Evolutionary conservation across 1,284 basidiomycete genomes (phyloP).

Genomic region (Ceratobasidium sp.): DNA sequence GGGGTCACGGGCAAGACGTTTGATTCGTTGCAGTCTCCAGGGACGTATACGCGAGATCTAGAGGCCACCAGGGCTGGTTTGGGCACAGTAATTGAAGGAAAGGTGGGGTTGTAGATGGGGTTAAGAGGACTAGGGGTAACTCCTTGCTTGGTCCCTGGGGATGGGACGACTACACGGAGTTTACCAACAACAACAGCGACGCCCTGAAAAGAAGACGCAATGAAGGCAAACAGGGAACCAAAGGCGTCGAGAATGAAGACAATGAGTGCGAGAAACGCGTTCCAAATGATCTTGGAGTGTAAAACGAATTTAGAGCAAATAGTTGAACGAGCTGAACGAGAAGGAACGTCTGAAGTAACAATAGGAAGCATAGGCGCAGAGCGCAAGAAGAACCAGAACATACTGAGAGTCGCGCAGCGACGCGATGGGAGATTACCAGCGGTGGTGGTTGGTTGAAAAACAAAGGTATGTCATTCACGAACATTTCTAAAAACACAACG

Average conservation of each 20-base stretch:
- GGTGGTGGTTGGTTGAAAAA: background rate
- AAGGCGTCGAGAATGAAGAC: background rate
- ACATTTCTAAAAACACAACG: background rate
- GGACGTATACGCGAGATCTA: no score
- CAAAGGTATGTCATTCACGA: background rate
- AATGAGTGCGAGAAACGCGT: background rate
- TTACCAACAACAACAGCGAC: background rate
- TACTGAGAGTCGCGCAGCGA: background rate
- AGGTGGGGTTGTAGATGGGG: background rate
- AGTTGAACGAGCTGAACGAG: background rate
- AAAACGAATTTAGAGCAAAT: background rate
- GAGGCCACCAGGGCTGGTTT: background rate
- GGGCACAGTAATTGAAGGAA: background rate
- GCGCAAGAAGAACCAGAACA: slow-evolving; percentile 5
- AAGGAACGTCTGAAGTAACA: background rate
- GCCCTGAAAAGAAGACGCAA: background rate
- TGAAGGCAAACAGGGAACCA: background rate
- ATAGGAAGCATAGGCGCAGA: background rate
- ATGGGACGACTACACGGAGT: background rate
- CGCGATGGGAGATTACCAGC: background rate
- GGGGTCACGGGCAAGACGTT: background rate
- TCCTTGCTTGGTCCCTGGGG: background rate
- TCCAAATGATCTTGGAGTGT: background rate
- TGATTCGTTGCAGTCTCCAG: no score
- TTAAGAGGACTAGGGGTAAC: background rate